Conservation (phyloP, 371 early-diverging fungal genomes). For the Actinomortierella ambigua region DNA sequence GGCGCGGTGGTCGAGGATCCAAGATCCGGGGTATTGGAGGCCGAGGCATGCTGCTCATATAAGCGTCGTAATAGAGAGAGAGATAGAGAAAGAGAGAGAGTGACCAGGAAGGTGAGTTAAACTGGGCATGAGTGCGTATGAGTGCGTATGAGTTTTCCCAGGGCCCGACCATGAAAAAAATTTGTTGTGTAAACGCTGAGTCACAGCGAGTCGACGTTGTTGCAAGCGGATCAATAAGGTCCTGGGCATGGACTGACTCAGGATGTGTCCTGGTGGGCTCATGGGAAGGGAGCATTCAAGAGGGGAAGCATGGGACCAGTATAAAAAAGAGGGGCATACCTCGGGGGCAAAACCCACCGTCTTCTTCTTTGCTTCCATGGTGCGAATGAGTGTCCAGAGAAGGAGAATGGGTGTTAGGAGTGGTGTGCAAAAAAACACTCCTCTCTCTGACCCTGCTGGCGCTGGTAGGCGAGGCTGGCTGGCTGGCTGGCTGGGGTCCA, state of each 20-base stretch:
- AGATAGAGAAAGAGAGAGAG: constrained; percentile 2
- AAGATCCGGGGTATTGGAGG: constrained; percentile 39
- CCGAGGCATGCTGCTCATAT: constrained; percentile 26
- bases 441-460: too few species aligned
- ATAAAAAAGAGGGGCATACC: constrained; percentile 15
- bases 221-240: constrained; percentile 1
- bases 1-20: constrained; percentile 18
- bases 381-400: too few species aligned
- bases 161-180: not conserved
- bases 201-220: constrained; percentile 18
- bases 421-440: too few species aligned
- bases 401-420: too few species aligned
- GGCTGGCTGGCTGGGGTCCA: too few species aligned
- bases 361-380: constrained; percentile 48
- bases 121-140: not conserved
- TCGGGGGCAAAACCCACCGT: constrained; percentile 46
- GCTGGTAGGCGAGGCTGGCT: too few species aligned
- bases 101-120: not conserved
- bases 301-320: not conserved
- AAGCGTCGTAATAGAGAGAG: too few species aligned
- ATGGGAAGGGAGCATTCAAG: too few species aligned
- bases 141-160: not conserved
- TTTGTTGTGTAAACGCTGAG: constrained; percentile 17
- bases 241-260: not conserved
- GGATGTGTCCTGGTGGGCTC: constrained; percentile 4